phyloP scores from a whole-genome alignment of 2,329 filamentous ascomycete genomes.

The Colletotrichum plurivorum region DNA sequence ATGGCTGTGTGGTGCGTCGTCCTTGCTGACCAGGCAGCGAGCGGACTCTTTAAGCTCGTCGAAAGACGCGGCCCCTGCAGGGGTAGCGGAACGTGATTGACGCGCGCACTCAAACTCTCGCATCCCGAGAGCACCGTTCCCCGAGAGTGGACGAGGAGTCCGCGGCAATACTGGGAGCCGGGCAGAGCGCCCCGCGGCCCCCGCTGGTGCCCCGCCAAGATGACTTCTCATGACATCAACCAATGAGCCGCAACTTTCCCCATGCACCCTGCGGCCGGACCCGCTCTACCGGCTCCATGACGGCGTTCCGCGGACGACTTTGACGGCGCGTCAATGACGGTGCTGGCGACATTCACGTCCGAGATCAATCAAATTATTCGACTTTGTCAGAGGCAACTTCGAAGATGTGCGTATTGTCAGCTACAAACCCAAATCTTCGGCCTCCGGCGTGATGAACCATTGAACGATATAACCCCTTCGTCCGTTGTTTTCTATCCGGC shows the following conservation, averaged over 20 bases:
- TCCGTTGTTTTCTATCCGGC: constrained; percentile 17
- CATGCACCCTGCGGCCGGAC: background rate
- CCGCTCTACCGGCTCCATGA: constrained; percentile 2
- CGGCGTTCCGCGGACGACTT: constrained; percentile 11
- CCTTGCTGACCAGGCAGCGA: constrained; percentile 2
- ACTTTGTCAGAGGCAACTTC: background rate
- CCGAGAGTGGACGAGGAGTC: background rate
- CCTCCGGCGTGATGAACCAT: background rate
- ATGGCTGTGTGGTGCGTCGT: background rate
- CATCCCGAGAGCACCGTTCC: constrained; percentile 30
- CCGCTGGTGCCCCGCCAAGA: constrained; percentile 24
- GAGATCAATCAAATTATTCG: background rate
- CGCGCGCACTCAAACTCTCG: background rate
- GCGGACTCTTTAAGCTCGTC: constrained; percentile 5
- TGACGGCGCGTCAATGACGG: constrained; percentile 16
- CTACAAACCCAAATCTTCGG: background rate
- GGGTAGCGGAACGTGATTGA: background rate
- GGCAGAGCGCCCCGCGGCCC: constrained; percentile 14
- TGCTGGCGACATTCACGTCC: background rate
- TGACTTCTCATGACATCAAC: background rate
- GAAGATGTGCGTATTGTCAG: background rate
- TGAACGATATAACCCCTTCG: constrained; percentile 20
- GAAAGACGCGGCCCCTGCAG: background rate
- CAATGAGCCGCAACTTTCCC: constrained; percentile 8
- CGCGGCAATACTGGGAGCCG: background rate